A percentile compares a stretch with the other conserved stretches of the same genome.
These are phyloP conservation scores for Perilla frutescens DNA, from an alignment of 257 asterid genomes.

Conservation along the genomic window DNA sequence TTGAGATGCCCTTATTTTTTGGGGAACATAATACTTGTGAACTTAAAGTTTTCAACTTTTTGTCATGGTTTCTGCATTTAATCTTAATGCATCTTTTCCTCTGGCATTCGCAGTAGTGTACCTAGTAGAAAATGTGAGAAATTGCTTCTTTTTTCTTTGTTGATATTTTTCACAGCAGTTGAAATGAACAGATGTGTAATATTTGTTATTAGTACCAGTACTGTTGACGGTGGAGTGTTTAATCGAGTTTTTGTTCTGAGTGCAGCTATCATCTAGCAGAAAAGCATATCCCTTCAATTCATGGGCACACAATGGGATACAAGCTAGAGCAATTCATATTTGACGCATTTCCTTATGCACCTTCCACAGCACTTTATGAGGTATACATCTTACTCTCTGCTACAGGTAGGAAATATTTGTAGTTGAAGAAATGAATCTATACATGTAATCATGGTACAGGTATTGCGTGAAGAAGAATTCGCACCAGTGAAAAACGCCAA, in stretches of 20 bases:
- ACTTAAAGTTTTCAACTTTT: no score
- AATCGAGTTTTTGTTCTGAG: conserved; percentile 19
- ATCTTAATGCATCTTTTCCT: neutral
- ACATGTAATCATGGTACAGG: conserved; percentile 43
- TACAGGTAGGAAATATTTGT: neutral
- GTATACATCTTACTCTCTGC: conserved; percentile 39
- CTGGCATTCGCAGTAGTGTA: neutral
- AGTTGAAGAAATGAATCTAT: neutral
- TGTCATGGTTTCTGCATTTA: neutral
- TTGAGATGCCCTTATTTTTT: neutral
- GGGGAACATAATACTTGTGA: no score
- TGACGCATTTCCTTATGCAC: conserved; percentile 96
- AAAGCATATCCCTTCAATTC: conserved; percentile 84
- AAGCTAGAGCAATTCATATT: conserved; percentile 94
- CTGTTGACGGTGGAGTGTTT: conserved; percentile 22
- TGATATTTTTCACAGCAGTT: neutral
- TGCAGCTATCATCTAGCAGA: conserved; percentile 95
- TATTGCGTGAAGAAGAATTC: conserved; percentile 91
- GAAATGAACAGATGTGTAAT: no score
- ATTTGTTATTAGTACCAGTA: neutral
- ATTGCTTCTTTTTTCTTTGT: neutral
- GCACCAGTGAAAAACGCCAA: conserved; percentile 96
- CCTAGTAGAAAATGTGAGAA: no score
- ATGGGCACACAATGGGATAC: conserved; percentile 77
- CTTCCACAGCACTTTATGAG: conserved; percentile 93